Evolutionary conservation across 2,329 filamentous ascomycete species (phyloP).

Genomic region (Trichoderma oligosporum): DNA sequence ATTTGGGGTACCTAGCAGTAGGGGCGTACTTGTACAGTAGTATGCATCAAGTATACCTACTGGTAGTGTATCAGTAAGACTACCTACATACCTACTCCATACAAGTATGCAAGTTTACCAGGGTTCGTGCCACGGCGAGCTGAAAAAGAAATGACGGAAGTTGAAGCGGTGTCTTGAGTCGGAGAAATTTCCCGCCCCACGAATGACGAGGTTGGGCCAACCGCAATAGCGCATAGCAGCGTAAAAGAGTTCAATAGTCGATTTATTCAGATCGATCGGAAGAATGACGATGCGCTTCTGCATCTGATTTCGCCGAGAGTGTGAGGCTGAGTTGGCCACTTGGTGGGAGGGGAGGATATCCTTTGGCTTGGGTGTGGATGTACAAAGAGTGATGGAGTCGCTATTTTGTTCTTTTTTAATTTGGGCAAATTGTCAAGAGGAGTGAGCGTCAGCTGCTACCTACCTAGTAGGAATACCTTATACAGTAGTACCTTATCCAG

Average conservation of each 20-base stretch:
- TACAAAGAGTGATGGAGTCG: neutral
- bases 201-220: neutral
- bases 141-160: slow-evolving; percentile 14
- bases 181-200: slow-evolving; percentile 12
- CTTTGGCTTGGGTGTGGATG: too few relatives aligned
- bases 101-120: too few relatives aligned
- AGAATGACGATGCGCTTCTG: slow-evolving; percentile 8
- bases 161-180: neutral
- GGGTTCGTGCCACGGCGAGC: slow-evolving; percentile 12
- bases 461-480: too few relatives aligned
- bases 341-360: too few relatives aligned
- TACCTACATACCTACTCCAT: too few relatives aligned
- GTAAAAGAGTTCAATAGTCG: slow-evolving; percentile 10
- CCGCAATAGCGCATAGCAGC: slow-evolving; percentile 3
- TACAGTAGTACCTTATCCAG: too few relatives aligned
- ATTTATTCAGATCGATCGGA: slow-evolving; percentile 8
- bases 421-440: too few relatives aligned
- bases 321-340: slow-evolving; percentile 6
- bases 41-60: too few relatives aligned
- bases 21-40: too few relatives aligned
- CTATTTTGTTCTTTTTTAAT: neutral
- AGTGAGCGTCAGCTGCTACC: too few relatives aligned
- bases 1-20: too few relatives aligned
- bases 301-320: slow-evolving; percentile 7
- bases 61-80: too few relatives aligned